These are phyloP conservation scores for Lepidopterella palustris DNA, from an alignment of 495 filamentous ascomycete genomes.

Conservation along the genomic window DNA sequence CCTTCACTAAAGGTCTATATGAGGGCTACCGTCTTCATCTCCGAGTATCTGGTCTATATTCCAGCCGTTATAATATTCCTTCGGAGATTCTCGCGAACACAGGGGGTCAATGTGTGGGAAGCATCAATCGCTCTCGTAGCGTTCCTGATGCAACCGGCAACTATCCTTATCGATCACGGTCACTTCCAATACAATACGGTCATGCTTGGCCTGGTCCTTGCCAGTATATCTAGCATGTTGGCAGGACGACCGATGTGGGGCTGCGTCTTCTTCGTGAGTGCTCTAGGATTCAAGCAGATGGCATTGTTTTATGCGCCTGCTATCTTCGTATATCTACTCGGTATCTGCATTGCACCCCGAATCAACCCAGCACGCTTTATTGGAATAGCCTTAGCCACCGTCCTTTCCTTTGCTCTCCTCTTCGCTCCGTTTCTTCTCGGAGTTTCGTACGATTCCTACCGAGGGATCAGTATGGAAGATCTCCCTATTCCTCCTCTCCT, in stretches of 20 bases:
- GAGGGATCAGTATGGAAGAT: constrained; percentile 45
- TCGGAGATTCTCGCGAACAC: constrained; percentile 64
- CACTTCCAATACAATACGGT: constrained; percentile 99
- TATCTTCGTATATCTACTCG: constrained; percentile 86
- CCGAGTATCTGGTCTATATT: constrained; percentile 83
- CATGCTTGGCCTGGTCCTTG: constrained; percentile 85
- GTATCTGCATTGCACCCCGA: constrained; percentile 70
- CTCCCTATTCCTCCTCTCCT: constrained; percentile 45
- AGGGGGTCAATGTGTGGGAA: constrained; percentile 68
- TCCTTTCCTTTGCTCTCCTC: constrained; percentile 65
- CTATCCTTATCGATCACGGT: constrained; percentile 91
- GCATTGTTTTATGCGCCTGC: constrained; percentile 92
- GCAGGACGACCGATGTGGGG: constrained; percentile 81
- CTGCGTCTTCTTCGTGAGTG: constrained; percentile 87
- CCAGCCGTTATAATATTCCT: constrained; percentile 80
- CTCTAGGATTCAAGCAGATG: constrained; percentile 97
- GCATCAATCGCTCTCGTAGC: constrained; percentile 79
- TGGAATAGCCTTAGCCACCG: constrained; percentile 64
- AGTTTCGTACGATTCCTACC: constrained; percentile 51
- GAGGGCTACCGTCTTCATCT: constrained; percentile 81
- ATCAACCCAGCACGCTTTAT: constrained; percentile 64
- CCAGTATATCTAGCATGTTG: constrained; percentile 79
- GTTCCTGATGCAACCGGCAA: constrained; percentile 85
- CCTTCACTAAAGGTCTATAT: constrained; percentile 84
- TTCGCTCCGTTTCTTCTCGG: constrained; percentile 68